Percentiles rank a stretch among this genome's conserved stretches.
phyloP scores from a whole-genome alignment of 768 basidiomycete genomes.

The Podaxis mareebaensis region DNA sequence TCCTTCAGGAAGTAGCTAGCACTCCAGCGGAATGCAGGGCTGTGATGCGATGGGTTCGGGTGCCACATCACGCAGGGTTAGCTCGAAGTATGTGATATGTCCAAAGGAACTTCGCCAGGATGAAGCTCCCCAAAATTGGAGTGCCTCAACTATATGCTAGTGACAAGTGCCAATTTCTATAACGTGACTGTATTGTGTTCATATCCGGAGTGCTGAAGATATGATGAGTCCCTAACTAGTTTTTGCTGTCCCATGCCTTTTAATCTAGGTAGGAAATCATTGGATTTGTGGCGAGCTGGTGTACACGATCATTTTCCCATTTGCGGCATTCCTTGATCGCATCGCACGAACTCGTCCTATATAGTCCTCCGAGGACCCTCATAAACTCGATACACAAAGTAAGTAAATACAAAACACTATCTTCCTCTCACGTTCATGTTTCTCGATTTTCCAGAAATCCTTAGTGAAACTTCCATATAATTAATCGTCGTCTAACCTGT shows the following conservation, averaged over 20 bases:
- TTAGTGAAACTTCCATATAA: not conserved
- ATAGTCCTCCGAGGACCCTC: not conserved
- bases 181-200: no score
- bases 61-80: no score
- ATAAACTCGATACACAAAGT: not conserved
- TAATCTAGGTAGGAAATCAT: not conserved
- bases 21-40: no score
- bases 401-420: not conserved
- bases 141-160: no score
- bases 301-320: no score
- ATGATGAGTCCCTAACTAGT: not conserved
- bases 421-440: not conserved
- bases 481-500: not conserved
- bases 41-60: no score
- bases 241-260: not conserved
- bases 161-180: no score
- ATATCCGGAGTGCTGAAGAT: not conserved
- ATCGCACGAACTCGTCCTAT: not conserved
- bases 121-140: no score
- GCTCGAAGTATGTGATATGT: no score
- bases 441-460: not conserved
- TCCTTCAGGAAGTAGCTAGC: no score
- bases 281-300: not conserved
- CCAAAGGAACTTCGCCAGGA: no score
- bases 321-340: not conserved